A percentile compares a stretch with the other conserved stretches of the same genome.
These are phyloP conservation scores for Plasmodiophora brassicae DNA, from an alignment of 208 protist species.

Conservation along the genomic window DNA sequence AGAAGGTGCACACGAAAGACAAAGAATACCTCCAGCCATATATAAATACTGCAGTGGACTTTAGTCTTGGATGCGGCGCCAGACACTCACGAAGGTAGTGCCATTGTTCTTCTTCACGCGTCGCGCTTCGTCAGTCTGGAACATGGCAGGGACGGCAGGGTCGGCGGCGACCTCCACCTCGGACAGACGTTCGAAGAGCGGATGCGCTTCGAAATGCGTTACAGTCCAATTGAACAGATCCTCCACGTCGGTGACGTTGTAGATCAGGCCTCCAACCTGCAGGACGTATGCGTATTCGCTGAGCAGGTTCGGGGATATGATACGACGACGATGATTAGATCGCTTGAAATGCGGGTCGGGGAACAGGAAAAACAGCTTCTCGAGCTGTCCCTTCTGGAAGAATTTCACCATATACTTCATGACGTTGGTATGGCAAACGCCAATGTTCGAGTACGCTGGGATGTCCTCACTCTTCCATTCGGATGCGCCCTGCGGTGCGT, in stretches of 20 bases:
- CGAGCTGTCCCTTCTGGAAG: conserved; percentile 37
- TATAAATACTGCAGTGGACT: not conserved
- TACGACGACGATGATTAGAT: conserved; percentile 23
- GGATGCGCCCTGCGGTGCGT: not conserved
- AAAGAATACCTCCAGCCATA: not conserved
- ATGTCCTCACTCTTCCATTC: not conserved
- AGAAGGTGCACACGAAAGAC: too few species aligned
- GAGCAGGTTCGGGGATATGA: conserved; percentile 35
- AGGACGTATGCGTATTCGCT: conserved; percentile 44
- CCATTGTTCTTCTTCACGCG: conserved; percentile 28
- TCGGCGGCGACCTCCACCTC: not conserved
- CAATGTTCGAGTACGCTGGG: conserved; percentile 13
- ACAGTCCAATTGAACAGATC: conserved; percentile 46
- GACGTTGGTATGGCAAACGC: conserved; percentile 33
- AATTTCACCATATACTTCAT: conserved; percentile 39
- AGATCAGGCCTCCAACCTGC: conserved; percentile 34
- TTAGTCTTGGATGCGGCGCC: not conserved
- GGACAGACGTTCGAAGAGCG: conserved; percentile 34
- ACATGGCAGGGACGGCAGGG: conserved; percentile 12
- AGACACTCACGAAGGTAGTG: not conserved
- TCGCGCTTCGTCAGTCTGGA: conserved; percentile 1
- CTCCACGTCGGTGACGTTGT: conserved; percentile 51
- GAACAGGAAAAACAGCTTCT: conserved; percentile 50
- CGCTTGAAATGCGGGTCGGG: conserved; percentile 56
- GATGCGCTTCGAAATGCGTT: conserved; percentile 38